Base-by-base conservation (phyloP, 108 stramenopile genomes). In the Hondaea fermentalgiana region DNA sequence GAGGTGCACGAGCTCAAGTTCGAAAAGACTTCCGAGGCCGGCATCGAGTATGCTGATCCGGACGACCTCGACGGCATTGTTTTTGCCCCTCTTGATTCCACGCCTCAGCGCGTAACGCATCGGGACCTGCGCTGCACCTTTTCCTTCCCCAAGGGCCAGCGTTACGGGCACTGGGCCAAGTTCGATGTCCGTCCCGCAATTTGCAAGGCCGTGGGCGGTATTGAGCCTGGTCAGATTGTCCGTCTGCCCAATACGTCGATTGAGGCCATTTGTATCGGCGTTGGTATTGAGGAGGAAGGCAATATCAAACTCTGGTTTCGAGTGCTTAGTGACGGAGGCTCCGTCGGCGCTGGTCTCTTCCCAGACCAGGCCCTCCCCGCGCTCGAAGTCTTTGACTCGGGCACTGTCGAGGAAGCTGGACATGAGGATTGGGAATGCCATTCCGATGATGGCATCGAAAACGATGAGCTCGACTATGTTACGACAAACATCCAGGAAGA, bases 361-460 rank as follows among this genome's bases (percentile, higher is more conserved):
- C 64, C 64, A 8, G 64, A 69, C 42, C 14, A 69, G 64, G 64
- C 25, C 42, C 64, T 69, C 4, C 21, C 21, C 64, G 25, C 64
- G 35, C 64, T 69, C 4, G 14, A 69, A 17, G 64, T 69, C 2
- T 69, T 69, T 3, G 64, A 42, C 64, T 0, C 25, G 42, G 49
- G 6, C 49, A 53, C 19, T 3, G 76, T 83, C 76, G 51, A 53
- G 6, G 49, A 47, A 3, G 12, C 12, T 23, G 49, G 3, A 17
- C 51, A 83, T 3, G 76, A 83, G 43, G 76, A 83, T 45, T 47
- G 45, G 76, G 76, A 83, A 12, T 83, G 76, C 51, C 76, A 83
- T 45, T 83, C 76, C 17, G 76, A 83, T 23, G 76, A 83, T 35
- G 76, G 76, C 28, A 83, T 83, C n/a, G 76, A 83, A 2, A 83